Percentiles rank a stretch among this genome's conserved stretches.
Evolutionary conservation across 108 stramenopile genomes (phyloP).

Genomic region (Discostella pseudostelligera): DNA sequence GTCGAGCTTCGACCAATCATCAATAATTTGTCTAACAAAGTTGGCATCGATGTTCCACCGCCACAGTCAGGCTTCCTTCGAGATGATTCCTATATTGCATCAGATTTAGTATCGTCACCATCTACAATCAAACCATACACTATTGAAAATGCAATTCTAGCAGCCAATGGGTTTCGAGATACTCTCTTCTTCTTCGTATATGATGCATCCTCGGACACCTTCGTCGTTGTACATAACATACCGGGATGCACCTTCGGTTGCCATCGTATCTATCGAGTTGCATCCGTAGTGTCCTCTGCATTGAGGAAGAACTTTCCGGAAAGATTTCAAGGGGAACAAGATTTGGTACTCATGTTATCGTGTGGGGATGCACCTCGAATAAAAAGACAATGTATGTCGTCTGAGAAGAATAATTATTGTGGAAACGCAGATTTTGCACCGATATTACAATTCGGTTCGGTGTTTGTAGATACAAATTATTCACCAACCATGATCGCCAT

Average conservation of each 20-base stretch:
- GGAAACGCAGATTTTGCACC: constrained; percentile 20
- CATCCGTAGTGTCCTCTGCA: constrained; percentile 27
- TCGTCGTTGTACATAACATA: constrained; percentile 31
- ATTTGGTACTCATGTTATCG: constrained; percentile 25
- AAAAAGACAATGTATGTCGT: constrained; percentile 7
- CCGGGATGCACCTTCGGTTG: constrained; percentile 31
- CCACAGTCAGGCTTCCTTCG: too few relatives aligned
- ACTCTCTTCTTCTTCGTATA: constrained; percentile 42
- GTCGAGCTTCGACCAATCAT: neutral
- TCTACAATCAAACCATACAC: constrained; percentile 17
- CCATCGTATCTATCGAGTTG: constrained; percentile 31
- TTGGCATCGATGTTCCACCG: too few relatives aligned
- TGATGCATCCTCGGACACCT: constrained; percentile 25
- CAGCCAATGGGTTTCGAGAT: constrained; percentile 25
- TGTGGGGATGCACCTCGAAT: constrained; percentile 41
- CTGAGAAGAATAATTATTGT: constrained; percentile 12
- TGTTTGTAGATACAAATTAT: constrained; percentile 9
- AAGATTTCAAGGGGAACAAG: constrained; percentile 20
- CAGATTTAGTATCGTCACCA: neutral
- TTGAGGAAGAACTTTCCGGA: constrained; percentile 38
- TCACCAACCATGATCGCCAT: constrained; percentile 40
- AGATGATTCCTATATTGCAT: too few relatives aligned
- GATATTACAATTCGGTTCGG: constrained; percentile 41
- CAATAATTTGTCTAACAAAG: neutral
- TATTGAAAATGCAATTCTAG: constrained; percentile 21